Conservation (phyloP, 2,329 filamentous ascomycete species). For the Blastomyces gilchristii region DNA sequence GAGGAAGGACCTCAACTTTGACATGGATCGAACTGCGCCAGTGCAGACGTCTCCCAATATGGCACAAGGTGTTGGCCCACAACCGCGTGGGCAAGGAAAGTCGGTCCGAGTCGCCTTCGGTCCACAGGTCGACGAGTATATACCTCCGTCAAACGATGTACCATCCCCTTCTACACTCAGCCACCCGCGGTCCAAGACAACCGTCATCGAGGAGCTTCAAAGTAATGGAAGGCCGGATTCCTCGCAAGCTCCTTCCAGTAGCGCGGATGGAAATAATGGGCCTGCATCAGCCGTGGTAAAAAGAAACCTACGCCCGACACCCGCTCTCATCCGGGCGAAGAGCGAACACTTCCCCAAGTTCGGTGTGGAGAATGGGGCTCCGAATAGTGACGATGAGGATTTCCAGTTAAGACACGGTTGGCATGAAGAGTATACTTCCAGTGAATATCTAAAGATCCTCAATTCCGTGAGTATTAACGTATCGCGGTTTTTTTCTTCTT, state of each 20-base stretch:
- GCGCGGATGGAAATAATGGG: neutral
- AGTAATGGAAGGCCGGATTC: neutral
- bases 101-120: conserved; percentile 32
- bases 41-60: conserved; percentile 21
- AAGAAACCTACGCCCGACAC: conserved; percentile 24
- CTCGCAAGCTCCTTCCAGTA: neutral
- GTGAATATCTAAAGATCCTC: conserved; percentile 75
- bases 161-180: conserved; percentile 19
- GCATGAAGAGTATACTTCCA: conserved; percentile 82
- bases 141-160: conserved; percentile 26
- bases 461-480: conserved; percentile 54
- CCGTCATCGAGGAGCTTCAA: neutral
- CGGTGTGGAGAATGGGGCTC: conserved; percentile 21
- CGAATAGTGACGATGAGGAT: conserved; percentile 40
- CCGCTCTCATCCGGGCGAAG: conserved; percentile 40
- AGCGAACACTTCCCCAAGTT: conserved; percentile 43
- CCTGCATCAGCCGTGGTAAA: neutral
- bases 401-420: conserved; percentile 70
- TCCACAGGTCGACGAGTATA: conserved; percentile 30
- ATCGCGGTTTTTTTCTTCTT: neutral
- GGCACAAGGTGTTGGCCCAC: conserved; percentile 21
- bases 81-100: conserved; percentile 25
- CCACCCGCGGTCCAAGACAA: conserved; percentile 19
- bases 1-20: conserved; percentile 29
- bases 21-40: conserved; percentile 26